A percentile compares a stretch with the other conserved stretches of the same genome.
Conservation (phyloP, 1,139 yeast genomes). For the Suhomyces maxii region DNA sequence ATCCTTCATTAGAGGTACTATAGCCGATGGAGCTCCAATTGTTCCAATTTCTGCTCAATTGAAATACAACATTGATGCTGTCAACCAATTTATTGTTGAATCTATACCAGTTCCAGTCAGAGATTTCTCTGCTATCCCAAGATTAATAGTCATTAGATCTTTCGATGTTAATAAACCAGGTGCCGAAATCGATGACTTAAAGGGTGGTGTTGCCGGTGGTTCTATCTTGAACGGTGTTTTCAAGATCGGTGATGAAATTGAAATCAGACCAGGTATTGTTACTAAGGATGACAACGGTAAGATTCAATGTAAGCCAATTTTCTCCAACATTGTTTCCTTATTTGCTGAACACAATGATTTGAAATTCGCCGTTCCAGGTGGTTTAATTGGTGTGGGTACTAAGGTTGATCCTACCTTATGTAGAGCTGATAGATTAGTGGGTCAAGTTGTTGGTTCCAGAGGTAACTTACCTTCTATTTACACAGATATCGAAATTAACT, state of each 20-base stretch:
- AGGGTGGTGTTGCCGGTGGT: slow-evolving; percentile 99
- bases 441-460: slow-evolving; percentile 98
- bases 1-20: slow-evolving; percentile 93
- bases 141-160: slow-evolving; percentile 95
- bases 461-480: slow-evolving; percentile 95
- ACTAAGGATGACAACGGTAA: slow-evolving; percentile 92
- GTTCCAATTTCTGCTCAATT: slow-evolving; percentile 99
- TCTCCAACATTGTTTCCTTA: slow-evolving; percentile 87
- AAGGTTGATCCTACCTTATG: slow-evolving; percentile 98
- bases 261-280: slow-evolving; percentile 98
- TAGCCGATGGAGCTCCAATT: slow-evolving; percentile 98
- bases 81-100: slow-evolving; percentile 92
- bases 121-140: slow-evolving; percentile 91
- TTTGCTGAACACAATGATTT: slow-evolving; percentile 98
- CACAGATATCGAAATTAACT: slow-evolving; percentile 96
- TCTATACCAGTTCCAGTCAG: slow-evolving; percentile 95
- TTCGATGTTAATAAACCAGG: slow-evolving; percentile 99
- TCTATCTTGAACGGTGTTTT: slow-evolving; percentile 96
- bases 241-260: slow-evolving; percentile 96
- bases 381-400: slow-evolving; percentile 99
- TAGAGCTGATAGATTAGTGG: slow-evolving; percentile 98
- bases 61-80: slow-evolving; percentile 97
- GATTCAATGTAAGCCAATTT: slow-evolving; percentile 94
- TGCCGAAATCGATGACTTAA: slow-evolving; percentile 92
- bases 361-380: slow-evolving; percentile 99